These are phyloP conservation scores for Collybia mongolica DNA, from an alignment of 768 basidiomycete species.

Conservation along the genomic window DNA sequence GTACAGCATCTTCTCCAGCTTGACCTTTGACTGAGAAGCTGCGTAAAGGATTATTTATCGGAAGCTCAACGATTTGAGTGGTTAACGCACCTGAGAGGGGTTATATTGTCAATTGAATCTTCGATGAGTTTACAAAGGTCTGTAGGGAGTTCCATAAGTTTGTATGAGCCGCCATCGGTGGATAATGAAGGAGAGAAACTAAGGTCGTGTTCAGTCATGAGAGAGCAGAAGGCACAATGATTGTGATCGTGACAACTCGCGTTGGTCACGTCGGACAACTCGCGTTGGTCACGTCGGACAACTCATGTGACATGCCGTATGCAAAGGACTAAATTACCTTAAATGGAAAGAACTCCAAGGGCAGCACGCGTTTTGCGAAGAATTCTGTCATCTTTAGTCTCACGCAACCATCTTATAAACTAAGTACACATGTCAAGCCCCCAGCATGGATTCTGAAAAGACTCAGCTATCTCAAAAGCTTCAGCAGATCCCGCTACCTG, in stretches of 20 bases:
- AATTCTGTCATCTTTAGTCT: neutral
- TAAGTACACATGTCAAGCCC: neutral
- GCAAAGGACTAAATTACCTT: no score
- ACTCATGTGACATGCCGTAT: neutral
- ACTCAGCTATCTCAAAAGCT: conserved; percentile 7
- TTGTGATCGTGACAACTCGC: neutral
- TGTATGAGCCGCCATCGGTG: conserved; percentile 53
- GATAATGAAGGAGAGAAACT: conserved; percentile 50
- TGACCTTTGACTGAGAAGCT: conserved; percentile 83
- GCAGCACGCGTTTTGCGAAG: no score
- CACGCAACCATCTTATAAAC: conserved; percentile 4
- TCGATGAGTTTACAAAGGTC: conserved; percentile 67
- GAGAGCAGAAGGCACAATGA: neutral
- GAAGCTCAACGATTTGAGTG: conserved; percentile 6
- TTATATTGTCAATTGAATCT: conserved; percentile 34
- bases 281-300: neutral
- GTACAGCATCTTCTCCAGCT: conserved; percentile 80
- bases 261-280: neutral
- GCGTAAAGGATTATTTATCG: conserved; percentile 11
- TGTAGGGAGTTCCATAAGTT: conserved; percentile 70
- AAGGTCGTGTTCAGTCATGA: conserved; percentile 49
- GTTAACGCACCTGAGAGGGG: conserved; percentile 26
- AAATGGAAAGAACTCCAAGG: no score
- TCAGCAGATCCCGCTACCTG: conserved; percentile 9
- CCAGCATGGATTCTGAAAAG: conserved; percentile 15